Evolutionary conservation across 2,329 filamentous ascomycete genomes (phyloP), one percentile per base, ranked within the genome.

Genomic region (Fusarium longipes): DNA sequence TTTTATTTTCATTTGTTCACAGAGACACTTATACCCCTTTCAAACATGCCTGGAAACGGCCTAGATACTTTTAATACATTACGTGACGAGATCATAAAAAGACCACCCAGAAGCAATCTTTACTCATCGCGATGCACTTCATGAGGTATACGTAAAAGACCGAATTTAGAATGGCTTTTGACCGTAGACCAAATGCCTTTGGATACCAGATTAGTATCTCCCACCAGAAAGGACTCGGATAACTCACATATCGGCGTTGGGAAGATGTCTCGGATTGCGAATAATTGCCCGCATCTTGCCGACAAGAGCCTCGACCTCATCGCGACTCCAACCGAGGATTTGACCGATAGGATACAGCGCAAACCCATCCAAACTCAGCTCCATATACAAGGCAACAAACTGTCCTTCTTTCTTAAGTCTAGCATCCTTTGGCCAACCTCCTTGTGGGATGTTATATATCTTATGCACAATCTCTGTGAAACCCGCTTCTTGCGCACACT

Each of bases 351-450:
- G 60, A 29, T 60, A 63, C 17, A 63, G 12, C 2, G 44, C 56
- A 11, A 63, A 63, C 4, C 60, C 60, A 47, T 60, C 56, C 8
- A 63, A 11, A 30, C 60, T 63, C 8, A 63, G 6, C n/a, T 63
- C 60, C 60, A 63, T 60, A 20, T 63, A 63, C 14, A 69, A 25
- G 5, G 57, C 57, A 10, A 65, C 61, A 22, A 58, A 68, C 6
- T 65, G 39, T 2, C 61, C 66, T 4, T 52, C 30, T 11, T 39
- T 33, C 40, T 65, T 68, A 11, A 59, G 61, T 14, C 29, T 45
- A 49, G 53, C 27, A n/a, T 69, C 61, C 14, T 56, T 68, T 6
- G 64, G 61, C 66, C 66, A 68, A 8, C 54, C 57, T 9, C 57
- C 52, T 5, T 55, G 43, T 1, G 61, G 65, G 11, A 69, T 45